Evolutionary conservation across 345 rosid species (phyloP), one percentile per base, ranked within the genome.

Genomic region (Heritiera littoralis): DNA sequence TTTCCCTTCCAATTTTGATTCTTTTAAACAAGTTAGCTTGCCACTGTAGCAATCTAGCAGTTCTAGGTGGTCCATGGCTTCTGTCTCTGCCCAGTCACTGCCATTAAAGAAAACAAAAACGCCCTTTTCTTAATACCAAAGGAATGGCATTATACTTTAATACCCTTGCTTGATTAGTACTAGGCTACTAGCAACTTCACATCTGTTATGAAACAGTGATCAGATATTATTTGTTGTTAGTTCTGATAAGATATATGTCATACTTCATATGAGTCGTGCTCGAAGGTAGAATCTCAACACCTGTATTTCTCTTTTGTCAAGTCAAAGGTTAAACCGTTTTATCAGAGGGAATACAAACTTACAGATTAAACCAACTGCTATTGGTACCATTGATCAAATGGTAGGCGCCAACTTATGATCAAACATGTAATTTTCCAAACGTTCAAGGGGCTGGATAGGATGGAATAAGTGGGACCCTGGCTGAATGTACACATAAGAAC

Each of bases 111-210:
- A 49, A 60, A 83, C 77, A 76, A 43, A 76, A 77, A 54, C 76
- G 6, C 5, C 52, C 81, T 83, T 87, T 87, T 74, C 88, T 87
- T 84, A 84, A 72, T 79, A 66, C 66, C 87, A 82, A 87, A 87
- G 90, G 75, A 87, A 85, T 66, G 7, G 2, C n/a, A 41, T 41
- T 41, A 41, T 41, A 41, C 5, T 41, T 41, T 41, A 5, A 5
- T 41, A 41, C 6, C 43, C 43, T 41, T 41, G 43, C 43, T 41
- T 41, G 43, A 41, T 41, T 41, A 41, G 6, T 41, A 41, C 43
- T 3, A 41, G 43, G 0, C 6, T 41, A 41, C 43, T 3, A 41
- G 43, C 6, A 41, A 41, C 3, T 35, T 2, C 2, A 35, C 38
- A 35, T 35, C 38, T 35, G 2, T 3, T 35, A 35, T 41, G 43